These are phyloP conservation scores for Clavispora carvajalis DNA, from an alignment of 805 yeast genomes.

Conservation along the genomic window DNA sequence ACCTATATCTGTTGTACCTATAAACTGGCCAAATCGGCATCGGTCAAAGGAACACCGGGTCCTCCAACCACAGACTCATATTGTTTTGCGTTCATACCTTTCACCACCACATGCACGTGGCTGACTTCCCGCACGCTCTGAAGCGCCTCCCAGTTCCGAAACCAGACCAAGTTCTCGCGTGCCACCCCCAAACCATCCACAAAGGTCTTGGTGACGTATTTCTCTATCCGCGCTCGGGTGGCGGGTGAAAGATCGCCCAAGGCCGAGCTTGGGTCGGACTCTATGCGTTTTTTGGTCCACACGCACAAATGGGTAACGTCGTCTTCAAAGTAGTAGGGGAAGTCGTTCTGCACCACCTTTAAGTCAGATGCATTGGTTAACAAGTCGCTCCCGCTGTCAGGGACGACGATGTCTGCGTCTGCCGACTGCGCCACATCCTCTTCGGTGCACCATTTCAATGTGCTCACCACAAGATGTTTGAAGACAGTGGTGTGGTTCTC, in stretches of 20 bases:
- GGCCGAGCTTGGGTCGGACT: constrained; percentile 43
- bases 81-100: constrained; percentile 28
- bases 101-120: constrained; percentile 63
- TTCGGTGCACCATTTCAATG: constrained; percentile 46
- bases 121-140: constrained; percentile 66
- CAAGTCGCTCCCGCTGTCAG: constrained; percentile 32
- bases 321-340: constrained; percentile 57
- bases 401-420: constrained; percentile 16
- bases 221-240: constrained; percentile 39
- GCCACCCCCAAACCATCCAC: constrained; percentile 37
- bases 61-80: constrained; percentile 6
- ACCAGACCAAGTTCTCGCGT: constrained; percentile 50
- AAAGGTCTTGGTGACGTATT: constrained; percentile 45
- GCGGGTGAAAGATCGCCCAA: constrained; percentile 47
- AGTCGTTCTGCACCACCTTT: constrained; percentile 50
- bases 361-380: constrained; percentile 40
- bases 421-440: constrained; percentile 16
- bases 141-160: constrained; percentile 63
- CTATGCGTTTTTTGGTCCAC: constrained; percentile 60
- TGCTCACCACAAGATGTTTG: constrained; percentile 42
- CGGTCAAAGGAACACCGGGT: constrained; percentile 5
- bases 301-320: constrained; percentile 54
- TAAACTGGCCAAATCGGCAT: background rate
- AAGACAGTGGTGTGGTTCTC: constrained; percentile 36
- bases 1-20: background rate